Evolutionary conservation across 2,329 filamentous ascomycete genomes (phyloP).

Genomic region (Scedosporium aurantiacum): DNA sequence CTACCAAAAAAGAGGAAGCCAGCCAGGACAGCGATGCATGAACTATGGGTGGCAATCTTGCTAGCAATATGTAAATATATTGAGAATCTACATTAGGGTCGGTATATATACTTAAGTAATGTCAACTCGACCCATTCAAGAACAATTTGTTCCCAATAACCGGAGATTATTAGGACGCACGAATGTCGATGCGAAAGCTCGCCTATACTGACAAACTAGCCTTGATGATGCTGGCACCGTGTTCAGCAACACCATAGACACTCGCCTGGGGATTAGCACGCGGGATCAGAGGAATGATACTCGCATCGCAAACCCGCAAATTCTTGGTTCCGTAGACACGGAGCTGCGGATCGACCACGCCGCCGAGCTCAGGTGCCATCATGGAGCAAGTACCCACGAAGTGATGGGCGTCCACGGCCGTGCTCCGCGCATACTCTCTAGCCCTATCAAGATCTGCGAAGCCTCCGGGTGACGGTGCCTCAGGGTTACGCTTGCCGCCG

Average conservation of each 20-base stretch:
- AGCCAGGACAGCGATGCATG: too few species aligned
- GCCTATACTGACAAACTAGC: neutral
- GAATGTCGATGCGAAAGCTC: too few species aligned
- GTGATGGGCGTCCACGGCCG: neutral
- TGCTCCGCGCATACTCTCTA: neutral
- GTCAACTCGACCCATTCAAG: too few species aligned
- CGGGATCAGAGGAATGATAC: slow-evolving; percentile 11
- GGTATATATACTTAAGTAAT: too few species aligned
- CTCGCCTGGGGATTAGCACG: slow-evolving; percentile 10
- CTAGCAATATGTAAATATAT: too few species aligned
- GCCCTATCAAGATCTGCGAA: neutral
- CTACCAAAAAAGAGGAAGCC: too few species aligned
- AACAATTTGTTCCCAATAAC: too few species aligned
- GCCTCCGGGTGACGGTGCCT: neutral
- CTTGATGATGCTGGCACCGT: neutral
- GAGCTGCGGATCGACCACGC: slow-evolving; percentile 10
- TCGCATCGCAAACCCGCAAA: slow-evolving; percentile 11
- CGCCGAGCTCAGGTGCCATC: slow-evolving; percentile 7
- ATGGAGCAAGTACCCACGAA: slow-evolving; percentile 9
- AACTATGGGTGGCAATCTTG: too few species aligned
- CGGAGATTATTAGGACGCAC: too few species aligned
- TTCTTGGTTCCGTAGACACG: slow-evolving; percentile 10
- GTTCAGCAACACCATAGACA: slow-evolving; percentile 12
- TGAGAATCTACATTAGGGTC: too few species aligned
- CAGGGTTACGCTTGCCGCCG: slow-evolving; percentile 12